Evolutionary conservation across 2,329 filamentous ascomycete species (phyloP).

Genomic region (Gnomoniopsis smithogilvyi): DNA sequence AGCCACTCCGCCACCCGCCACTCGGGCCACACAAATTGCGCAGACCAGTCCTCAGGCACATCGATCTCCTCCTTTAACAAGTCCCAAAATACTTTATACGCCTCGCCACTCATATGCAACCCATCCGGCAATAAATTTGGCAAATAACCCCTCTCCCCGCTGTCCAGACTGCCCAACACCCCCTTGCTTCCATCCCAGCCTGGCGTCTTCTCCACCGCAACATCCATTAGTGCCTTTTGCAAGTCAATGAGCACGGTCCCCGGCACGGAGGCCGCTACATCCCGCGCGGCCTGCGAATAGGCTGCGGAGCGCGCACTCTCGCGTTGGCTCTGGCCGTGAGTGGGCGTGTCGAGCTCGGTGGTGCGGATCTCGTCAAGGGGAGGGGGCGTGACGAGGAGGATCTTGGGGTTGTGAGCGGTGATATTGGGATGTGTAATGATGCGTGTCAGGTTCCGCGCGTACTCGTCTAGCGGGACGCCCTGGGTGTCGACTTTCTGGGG

Average conservation of each 20-base stretch:
- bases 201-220: constrained; percentile 57
- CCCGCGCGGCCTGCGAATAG: constrained; percentile 59
- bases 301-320: constrained; percentile 46
- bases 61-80: constrained; percentile 46
- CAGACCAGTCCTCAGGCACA: constrained; percentile 33
- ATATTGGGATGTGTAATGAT: constrained; percentile 73
- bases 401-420: constrained; percentile 65
- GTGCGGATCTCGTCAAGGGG: constrained; percentile 75
- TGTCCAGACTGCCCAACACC: constrained; percentile 46
- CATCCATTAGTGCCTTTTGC: constrained; percentile 73
- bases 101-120: constrained; percentile 52
- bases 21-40: constrained; percentile 41
- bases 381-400: constrained; percentile 78
- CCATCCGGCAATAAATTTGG: constrained; percentile 54
- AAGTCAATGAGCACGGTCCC: constrained; percentile 74
- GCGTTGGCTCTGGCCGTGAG: constrained; percentile 26
- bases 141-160: constrained; percentile 48
- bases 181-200: constrained; percentile 49
- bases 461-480: constrained; percentile 73
- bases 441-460: constrained; percentile 65
- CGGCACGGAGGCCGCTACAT: constrained; percentile 65
- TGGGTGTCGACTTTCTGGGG: constrained; percentile 62
- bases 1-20: constrained; percentile 37
- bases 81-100: constrained; percentile 51
- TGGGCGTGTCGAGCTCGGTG: constrained; percentile 40